These are phyloP conservation scores for Trichoderma citrinoviride DNA, from an alignment of 2,329 filamentous ascomycete species.

Conservation along the genomic window DNA sequence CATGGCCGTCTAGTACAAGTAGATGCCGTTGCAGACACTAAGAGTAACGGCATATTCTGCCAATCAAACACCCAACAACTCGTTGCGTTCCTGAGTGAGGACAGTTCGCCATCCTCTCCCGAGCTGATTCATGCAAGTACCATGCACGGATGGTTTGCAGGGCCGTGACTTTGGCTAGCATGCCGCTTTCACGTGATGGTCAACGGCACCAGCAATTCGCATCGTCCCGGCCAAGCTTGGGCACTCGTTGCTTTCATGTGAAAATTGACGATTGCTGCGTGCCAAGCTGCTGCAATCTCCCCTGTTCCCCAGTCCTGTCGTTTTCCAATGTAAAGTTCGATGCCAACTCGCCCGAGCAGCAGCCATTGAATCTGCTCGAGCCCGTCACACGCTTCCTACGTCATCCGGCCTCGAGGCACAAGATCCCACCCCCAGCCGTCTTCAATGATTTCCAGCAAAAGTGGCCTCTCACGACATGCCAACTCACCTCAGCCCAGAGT, in stretches of 20 bases:
- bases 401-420: conserved; percentile 1
- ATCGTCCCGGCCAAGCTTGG: background rate
- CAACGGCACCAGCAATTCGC: background rate
- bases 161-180: conserved; percentile 8
- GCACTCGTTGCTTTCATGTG: conserved; percentile 21
- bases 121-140: background rate
- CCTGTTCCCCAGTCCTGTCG: background rate
- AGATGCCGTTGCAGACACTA: background rate
- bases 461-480: conserved; percentile 43
- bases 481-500: conserved; percentile 42
- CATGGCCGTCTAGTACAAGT: background rate
- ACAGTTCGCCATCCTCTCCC: background rate
- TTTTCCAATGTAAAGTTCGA: conserved; percentile 1
- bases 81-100: background rate
- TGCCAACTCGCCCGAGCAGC: background rate
- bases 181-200: conserved; percentile 6
- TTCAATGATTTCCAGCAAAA: conserved; percentile 31
- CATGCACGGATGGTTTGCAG: conserved; percentile 14
- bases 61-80: background rate
- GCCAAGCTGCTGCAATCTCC: background rate
- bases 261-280: background rate
- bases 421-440: conserved; percentile 19
- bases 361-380: background rate
- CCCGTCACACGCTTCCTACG: conserved; percentile 2
- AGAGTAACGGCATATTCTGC: background rate